Conservation (phyloP, 2,329 filamentous ascomycete species). For the Periconia macrospinosa region DNA sequence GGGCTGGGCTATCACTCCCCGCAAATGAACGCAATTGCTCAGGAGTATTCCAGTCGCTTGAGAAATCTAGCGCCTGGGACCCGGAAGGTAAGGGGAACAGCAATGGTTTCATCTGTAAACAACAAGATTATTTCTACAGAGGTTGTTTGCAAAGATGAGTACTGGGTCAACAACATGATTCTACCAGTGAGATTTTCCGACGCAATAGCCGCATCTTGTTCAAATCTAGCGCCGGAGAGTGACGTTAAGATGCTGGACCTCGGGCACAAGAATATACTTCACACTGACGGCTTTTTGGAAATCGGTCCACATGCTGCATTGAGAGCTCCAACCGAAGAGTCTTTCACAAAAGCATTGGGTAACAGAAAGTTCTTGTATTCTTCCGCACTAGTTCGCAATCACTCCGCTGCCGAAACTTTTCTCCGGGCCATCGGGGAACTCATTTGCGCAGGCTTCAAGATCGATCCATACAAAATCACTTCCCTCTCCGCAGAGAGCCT, state of each 20-base stretch:
- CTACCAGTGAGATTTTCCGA: conserved; percentile 33
- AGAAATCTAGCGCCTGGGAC: not conserved
- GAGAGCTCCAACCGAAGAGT: conserved; percentile 22
- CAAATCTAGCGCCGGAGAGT: too few relatives aligned
- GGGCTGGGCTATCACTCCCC: conserved; percentile 50
- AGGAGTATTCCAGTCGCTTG: conserved; percentile 1
- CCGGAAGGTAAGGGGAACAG: not conserved
- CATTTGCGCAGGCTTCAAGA: too few relatives aligned
- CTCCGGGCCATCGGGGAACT: conserved; percentile 18
- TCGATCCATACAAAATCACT: too few relatives aligned
- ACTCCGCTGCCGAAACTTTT: conserved; percentile 12
- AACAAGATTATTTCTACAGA: not conserved
- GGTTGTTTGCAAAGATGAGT: not conserved
- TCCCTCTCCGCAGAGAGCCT: conserved; percentile 10
- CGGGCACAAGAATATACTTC: conserved; percentile 43
- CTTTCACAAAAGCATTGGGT: not conserved
- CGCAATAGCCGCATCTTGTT: not conserved
- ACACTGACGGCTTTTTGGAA: conserved; percentile 34
- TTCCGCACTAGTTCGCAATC: conserved; percentile 11
- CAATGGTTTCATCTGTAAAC: conserved; percentile 4
- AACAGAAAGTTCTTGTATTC: conserved; percentile 11
- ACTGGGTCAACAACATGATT: conserved; percentile 44
- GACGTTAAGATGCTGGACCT: not conserved
- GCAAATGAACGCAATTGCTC: conserved; percentile 35
- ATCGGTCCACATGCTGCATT: conserved; percentile 37